These are phyloP conservation scores for Erodium chrysanthum DNA, from an alignment of 441 rosid genomes.

Conservation along the genomic window DNA sequence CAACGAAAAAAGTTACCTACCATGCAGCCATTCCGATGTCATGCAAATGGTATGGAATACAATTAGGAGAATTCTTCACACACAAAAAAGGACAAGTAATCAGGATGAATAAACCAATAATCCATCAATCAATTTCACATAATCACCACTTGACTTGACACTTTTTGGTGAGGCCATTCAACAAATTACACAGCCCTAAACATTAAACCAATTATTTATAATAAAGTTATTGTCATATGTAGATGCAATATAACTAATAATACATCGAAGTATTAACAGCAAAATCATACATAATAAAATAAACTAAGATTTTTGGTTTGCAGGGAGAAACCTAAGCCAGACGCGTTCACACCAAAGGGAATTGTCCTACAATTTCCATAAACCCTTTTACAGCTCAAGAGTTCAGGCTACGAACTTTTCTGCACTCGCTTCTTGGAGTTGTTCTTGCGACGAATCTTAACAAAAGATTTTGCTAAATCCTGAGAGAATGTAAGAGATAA, in stretches of 20 bases:
- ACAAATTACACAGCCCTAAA: no score
- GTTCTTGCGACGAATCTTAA: conserved; percentile 64
- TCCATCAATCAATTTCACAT: no score
- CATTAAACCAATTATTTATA: no score
- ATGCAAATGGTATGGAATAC: no score
- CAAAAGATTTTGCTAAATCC: conserved; percentile 58
- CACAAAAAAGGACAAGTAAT: no score
- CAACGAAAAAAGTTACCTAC: no score
- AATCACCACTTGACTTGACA: no score
- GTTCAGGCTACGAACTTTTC: conserved; percentile 10
- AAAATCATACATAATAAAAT: not conserved
- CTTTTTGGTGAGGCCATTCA: no score
- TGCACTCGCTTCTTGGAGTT: conserved; percentile 50
- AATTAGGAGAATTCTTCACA: no score
- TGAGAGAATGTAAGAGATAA: conserved; percentile 13
- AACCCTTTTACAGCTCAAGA: not conserved
- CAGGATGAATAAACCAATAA: no score
- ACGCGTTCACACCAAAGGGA: not conserved
- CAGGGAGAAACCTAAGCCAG: not conserved
- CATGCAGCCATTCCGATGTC: no score
- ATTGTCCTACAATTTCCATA: not conserved
- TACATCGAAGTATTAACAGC: not conserved
- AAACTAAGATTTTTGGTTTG: not conserved
- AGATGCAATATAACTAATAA: not conserved
- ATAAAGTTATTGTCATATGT: not conserved